Conservation (phyloP, 2,329 filamentous ascomycete species). For the Neurospora sp. region DNA sequence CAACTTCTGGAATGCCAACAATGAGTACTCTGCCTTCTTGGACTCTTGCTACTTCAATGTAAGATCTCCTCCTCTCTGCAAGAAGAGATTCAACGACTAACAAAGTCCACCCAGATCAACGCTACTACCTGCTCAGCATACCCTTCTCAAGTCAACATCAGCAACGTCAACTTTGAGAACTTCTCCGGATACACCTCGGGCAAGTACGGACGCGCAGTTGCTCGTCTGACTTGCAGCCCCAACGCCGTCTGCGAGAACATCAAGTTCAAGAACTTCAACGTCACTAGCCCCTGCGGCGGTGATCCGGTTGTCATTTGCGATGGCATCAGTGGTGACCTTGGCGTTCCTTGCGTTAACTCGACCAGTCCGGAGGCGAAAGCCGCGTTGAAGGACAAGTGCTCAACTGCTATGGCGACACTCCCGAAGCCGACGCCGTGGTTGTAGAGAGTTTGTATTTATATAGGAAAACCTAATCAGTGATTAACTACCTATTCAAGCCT, state of each 20-base stretch:
- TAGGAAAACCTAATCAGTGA: neutral
- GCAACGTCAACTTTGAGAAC: conserved; percentile 49
- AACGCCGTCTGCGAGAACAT: conserved; percentile 47
- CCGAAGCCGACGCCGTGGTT: conserved; percentile 11
- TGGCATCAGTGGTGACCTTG: conserved; percentile 28
- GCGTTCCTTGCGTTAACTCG: conserved; percentile 26
- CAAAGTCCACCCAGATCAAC: conserved; percentile 22
- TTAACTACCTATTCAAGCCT: neutral
- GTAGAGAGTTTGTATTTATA: neutral
- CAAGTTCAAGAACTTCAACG: conserved; percentile 41
- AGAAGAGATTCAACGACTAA: neutral
- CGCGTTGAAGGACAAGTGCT: conserved; percentile 24
- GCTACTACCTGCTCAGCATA: conserved; percentile 39
- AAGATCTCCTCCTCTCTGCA: conserved; percentile 13
- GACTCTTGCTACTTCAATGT: conserved; percentile 56
- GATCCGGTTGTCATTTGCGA: conserved; percentile 40
- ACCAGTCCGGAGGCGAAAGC: conserved; percentile 24
- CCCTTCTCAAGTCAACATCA: conserved; percentile 48
- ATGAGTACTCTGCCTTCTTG: conserved; percentile 46
- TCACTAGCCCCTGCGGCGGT: conserved; percentile 39
- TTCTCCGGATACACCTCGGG: conserved; percentile 48
- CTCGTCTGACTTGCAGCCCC: conserved; percentile 41
- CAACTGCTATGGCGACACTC: conserved; percentile 10
- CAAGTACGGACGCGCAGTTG: conserved; percentile 44
- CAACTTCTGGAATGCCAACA: conserved; percentile 49